phyloP scores from a whole-genome alignment of 164 flowering plant species.

The Umbilicus rupestris region DNA sequence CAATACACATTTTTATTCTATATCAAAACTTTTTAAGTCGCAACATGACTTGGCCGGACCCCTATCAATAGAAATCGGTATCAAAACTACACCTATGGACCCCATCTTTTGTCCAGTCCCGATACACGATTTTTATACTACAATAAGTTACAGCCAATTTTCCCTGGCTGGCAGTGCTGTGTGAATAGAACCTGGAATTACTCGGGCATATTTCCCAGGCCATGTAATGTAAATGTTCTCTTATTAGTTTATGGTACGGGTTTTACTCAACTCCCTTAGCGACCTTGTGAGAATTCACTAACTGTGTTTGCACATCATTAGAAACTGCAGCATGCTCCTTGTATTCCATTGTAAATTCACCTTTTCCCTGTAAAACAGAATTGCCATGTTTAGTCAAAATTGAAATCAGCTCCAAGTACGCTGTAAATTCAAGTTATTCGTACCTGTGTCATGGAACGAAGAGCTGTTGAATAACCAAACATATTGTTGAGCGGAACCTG shows the following conservation, averaged over 20 bases:
- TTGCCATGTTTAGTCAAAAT: not conserved
- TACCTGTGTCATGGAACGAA: conserved; percentile 99
- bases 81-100: not conserved
- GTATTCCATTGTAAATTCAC: conserved; percentile 98
- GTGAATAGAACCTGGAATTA: not conserved
- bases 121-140: no score
- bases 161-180: no score
- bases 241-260: not conserved
- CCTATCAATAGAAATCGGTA: not conserved
- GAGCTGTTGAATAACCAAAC: conserved; percentile 96
- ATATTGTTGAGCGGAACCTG: conserved; percentile 97
- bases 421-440: not conserved
- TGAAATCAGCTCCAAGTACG: not conserved
- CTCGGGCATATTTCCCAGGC: not conserved
- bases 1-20: no score
- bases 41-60: not conserved
- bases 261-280: conserved; percentile 27
- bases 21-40: not conserved
- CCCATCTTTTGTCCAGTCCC: no score
- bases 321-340: conserved; percentile 78
- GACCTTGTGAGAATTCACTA: conserved; percentile 63
- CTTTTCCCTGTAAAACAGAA: conserved; percentile 66
- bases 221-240: not conserved
- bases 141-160: no score
- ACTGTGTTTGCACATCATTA: conserved; percentile 76